Evolutionary conservation across 2,329 filamentous ascomycete genomes (phyloP).

Genomic region (Colletotrichum echinochloae): DNA sequence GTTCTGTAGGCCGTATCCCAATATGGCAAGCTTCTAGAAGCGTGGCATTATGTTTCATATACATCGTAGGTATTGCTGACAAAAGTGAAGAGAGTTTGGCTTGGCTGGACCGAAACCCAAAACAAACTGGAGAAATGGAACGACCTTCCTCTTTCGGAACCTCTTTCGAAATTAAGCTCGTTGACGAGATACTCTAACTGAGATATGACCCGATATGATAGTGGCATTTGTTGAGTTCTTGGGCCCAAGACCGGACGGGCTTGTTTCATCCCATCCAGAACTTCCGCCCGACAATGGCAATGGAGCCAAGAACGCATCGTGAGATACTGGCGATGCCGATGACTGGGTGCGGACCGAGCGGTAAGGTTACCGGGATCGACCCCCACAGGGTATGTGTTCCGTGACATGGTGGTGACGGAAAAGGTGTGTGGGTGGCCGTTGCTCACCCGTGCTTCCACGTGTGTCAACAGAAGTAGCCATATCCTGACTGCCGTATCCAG

Average conservation of each 20-base stretch:
- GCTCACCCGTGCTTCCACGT: slow-evolving; percentile 37
- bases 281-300: slow-evolving; percentile 9
- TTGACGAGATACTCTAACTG: slow-evolving; percentile 11
- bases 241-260: slow-evolving; percentile 11
- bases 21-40: slow-evolving; percentile 37
- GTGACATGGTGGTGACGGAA: slow-evolving; percentile 13
- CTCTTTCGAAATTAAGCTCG: slow-evolving; percentile 16
- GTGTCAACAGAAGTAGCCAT: slow-evolving; percentile 23
- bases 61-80: slow-evolving; percentile 23
- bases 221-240: background rate
- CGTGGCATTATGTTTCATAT: slow-evolving; percentile 23
- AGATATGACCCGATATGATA: slow-evolving; percentile 1
- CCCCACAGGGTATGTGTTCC: slow-evolving; percentile 19
- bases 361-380: slow-evolving; percentile 32
- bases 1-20: slow-evolving; percentile 20
- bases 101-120: slow-evolving; percentile 1
- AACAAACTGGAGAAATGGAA: background rate
- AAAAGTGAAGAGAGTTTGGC: slow-evolving; percentile 2
- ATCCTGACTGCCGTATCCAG: slow-evolving; percentile 36
- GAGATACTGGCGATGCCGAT: slow-evolving; percentile 21
- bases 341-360: slow-evolving; percentile 32
- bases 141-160: slow-evolving; percentile 12
- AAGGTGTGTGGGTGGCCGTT: slow-evolving; percentile 25
- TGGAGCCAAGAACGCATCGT: slow-evolving; percentile 15
- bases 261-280: slow-evolving; percentile 36